Evolutionary conservation across 257 asterid genomes (phyloP), one percentile per base, ranked within the genome.

Genomic region (Solanum appendiculatum): DNA sequence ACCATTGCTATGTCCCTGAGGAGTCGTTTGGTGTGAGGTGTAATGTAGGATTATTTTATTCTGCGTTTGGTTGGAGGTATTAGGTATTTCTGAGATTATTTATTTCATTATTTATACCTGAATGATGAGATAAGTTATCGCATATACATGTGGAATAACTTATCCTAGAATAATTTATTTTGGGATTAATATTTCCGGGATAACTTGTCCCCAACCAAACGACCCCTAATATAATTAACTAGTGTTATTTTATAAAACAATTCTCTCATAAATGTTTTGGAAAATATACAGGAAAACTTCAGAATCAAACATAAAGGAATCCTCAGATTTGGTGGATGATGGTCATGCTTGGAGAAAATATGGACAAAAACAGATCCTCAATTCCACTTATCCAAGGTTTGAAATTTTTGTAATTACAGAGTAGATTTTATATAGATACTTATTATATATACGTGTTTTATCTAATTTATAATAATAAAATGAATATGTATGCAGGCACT

Each of bases 301-400:
- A 13, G 90, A 94, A 54, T 89, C 93, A 68, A 21, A 63, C 88
- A 82, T 63, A 36, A 92, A 85, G 73, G 93, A 89, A 23, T 88
- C 87, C 58, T 23, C 91, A 1, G 86, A 54, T 68, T 73, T 85
- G 77, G 37, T 89, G 36, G 94, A 92, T 74, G 98, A 94, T 75
- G 94, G 96, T 0, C 89, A 92, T 88, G 96, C 93, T 33, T 95
- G 98, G 98, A 94, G 98, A 88, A 95, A 95, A 86, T 95, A 95
- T 82, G 98, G 98, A 40, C 98, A 95, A 85, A 95, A 95, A 75
- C 56, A 10, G 9, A 94, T 95, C 90, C 94, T 90, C 72, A 9
- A 90, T 20, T 72, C 94, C 87, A 72, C 84, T 34, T 86, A 92
- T 86, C 98, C 98, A 5, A 94, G 98, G 98, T 89, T 63, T 37